Evolutionary conservation across 2,329 filamentous ascomycete genomes (phyloP).

Genomic region (Xylariaceae sp.): DNA sequence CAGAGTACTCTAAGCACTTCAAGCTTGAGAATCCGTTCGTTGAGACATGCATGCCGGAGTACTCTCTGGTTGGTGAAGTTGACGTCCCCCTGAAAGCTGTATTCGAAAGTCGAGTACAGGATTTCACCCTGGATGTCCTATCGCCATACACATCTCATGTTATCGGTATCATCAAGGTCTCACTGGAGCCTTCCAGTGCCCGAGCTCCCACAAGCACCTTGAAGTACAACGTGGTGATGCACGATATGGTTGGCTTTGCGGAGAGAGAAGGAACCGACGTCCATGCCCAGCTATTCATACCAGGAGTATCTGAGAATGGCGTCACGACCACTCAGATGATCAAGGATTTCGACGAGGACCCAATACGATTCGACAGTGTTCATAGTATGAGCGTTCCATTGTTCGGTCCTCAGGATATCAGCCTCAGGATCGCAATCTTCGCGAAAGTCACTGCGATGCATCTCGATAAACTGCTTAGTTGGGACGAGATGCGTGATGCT

Average conservation of each 20-base stretch:
- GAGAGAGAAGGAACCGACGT: constrained; percentile 94
- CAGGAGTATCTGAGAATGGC: constrained; percentile 81
- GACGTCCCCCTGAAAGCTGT: constrained; percentile 90
- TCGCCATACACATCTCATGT: constrained; percentile 90
- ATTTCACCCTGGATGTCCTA: constrained; percentile 83
- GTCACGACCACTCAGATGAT: constrained; percentile 96
- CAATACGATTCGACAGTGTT: constrained; percentile 92
- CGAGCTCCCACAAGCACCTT: constrained; percentile 86
- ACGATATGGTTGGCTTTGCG: constrained; percentile 88
- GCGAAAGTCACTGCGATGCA: constrained; percentile 89
- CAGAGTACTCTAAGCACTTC: constrained; percentile 90
- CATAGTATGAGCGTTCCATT: constrained; percentile 95
- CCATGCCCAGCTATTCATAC: constrained; percentile 94
- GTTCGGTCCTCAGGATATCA: constrained; percentile 66
- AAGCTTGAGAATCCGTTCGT: constrained; percentile 89
- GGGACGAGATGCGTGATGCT: constrained; percentile 95
- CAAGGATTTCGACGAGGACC: constrained; percentile 84
- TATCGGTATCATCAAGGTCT: constrained; percentile 83
- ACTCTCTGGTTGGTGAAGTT: constrained; percentile 85
- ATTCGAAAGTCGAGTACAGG: constrained; percentile 90
- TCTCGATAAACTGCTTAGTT: constrained; percentile 92
- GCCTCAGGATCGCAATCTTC: constrained; percentile 82
- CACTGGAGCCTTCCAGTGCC: constrained; percentile 87
- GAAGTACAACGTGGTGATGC: constrained; percentile 99
- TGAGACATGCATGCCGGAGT: constrained; percentile 85